phyloP scores from a whole-genome alignment of 2,329 filamentous ascomycete genomes.

The Ophiocordyceps camponoti-floridani region DNA sequence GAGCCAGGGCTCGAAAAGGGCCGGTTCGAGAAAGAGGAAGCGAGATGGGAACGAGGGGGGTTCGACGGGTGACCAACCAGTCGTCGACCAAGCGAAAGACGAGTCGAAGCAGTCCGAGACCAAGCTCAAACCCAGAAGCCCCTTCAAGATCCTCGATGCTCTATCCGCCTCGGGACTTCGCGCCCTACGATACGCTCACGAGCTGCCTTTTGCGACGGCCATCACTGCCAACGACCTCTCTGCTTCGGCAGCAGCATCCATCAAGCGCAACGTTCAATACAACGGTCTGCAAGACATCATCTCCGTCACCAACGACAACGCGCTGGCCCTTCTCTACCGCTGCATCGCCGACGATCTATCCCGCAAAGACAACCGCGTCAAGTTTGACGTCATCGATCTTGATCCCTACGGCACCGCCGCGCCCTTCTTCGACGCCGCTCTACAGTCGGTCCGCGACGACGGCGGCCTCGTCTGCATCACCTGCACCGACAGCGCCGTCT shows the following conservation, averaged over 20 bases:
- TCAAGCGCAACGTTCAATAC: conserved; percentile 68
- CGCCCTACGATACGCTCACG: conserved; percentile 78
- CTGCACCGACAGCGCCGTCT: conserved; percentile 90
- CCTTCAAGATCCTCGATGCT: conserved; percentile 81
- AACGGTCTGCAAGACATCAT: conserved; percentile 61
- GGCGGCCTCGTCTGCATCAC: conserved; percentile 88
- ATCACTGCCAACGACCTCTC: conserved; percentile 86
- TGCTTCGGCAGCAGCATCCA: conserved; percentile 56
- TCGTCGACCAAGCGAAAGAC: not conserved
- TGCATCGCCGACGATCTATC: conserved; percentile 37
- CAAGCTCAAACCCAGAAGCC: conserved; percentile 10
- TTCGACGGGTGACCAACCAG: not conserved
- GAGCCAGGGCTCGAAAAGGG: conserved; percentile 13
- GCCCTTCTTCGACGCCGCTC: conserved; percentile 77
- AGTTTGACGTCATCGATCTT: conserved; percentile 88
- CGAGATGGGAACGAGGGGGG: conserved; percentile 14
- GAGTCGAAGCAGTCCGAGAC: not conserved
- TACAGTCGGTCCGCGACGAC: conserved; percentile 68
- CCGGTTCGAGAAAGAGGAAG: conserved; percentile 29
- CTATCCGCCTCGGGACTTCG: conserved; percentile 86
- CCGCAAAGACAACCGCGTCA: conserved; percentile 22
- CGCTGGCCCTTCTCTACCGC: conserved; percentile 80
- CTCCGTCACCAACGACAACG: conserved; percentile 60
- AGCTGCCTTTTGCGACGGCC: conserved; percentile 68
- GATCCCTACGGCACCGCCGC: conserved; percentile 92